A percentile compares a stretch with the other conserved stretches of the same genome.
Conservation (phyloP, 1,284 basidiomycete genomes). For the Polyporus tsugae region DNA sequence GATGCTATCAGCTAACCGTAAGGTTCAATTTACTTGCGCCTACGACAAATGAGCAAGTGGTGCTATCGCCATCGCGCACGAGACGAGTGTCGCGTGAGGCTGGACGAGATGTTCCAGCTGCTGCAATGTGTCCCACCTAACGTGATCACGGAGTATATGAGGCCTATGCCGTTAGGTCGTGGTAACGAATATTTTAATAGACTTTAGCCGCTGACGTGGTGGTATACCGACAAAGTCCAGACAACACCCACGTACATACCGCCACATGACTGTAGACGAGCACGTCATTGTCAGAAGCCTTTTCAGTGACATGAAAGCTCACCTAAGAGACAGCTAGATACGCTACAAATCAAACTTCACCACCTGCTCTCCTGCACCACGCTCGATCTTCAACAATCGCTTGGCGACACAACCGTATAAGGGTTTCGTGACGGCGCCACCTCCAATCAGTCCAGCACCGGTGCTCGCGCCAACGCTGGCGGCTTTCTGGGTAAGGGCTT, state of each 20-base stretch:
- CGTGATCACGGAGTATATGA: conserved; percentile 9
- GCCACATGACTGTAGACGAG: neutral
- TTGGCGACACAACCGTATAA: conserved; percentile 78
- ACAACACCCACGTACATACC: neutral
- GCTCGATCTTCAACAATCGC: conserved; percentile 75
- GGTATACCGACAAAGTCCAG: neutral
- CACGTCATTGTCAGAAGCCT: neutral
- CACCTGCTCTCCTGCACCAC: conserved; percentile 74
- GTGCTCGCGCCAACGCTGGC: conserved; percentile 44
- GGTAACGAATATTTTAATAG: neutral
- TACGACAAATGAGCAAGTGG: neutral
- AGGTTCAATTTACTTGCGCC: conserved; percentile 8
- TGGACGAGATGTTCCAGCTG: neutral
- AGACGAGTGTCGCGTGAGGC: neutral
- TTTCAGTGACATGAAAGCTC: neutral
- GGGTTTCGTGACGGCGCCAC: conserved; percentile 56
- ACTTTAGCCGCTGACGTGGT: neutral
- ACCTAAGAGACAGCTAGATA: neutral
- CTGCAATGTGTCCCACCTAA: neutral
- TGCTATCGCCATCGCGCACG: conserved; percentile 2
- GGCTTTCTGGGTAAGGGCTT: conserved; percentile 53
- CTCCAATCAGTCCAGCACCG: conserved; percentile 44
- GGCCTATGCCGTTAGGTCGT: neutral
- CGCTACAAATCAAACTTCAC: conserved; percentile 68
- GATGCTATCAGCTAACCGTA: neutral